These are phyloP conservation scores for Lunasporangiospora selenospora DNA, from an alignment of 192 early-diverging fungal species.

Conservation along the genomic window DNA sequence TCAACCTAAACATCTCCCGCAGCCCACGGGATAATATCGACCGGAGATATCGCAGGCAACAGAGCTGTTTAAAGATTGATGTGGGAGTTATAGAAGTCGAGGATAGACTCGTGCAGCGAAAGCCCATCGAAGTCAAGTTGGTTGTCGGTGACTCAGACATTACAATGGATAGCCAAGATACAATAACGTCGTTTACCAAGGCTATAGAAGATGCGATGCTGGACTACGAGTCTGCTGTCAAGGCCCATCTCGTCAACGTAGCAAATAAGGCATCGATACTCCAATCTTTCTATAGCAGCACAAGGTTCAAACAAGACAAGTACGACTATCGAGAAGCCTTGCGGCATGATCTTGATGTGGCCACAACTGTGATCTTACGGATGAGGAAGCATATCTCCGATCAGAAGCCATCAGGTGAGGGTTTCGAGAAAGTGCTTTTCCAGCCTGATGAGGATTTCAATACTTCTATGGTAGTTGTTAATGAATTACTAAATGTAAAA, in stretches of 20 bases:
- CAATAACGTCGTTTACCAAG: not conserved
- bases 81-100: not conserved
- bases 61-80: slow-evolving; percentile 5
- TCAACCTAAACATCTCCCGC: slow-evolving; percentile 17
- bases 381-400: slow-evolving; percentile 11
- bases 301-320: slow-evolving; percentile 12
- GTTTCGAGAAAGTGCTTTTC: not conserved
- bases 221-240: slow-evolving; percentile 16
- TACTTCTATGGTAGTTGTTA: slow-evolving; percentile 1
- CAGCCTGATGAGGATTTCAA: not conserved
- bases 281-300: slow-evolving; percentile 15
- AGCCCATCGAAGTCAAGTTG: slow-evolving; percentile 13
- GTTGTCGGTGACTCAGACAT: slow-evolving; percentile 23
- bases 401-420: slow-evolving; percentile 8
- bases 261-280: slow-evolving; percentile 17
- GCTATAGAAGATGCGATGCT: slow-evolving; percentile 5
- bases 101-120: not conserved
- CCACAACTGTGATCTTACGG: slow-evolving; percentile 7
- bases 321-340: slow-evolving; percentile 10
- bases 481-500: slow-evolving; percentile 10
- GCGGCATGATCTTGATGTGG: slow-evolving; percentile 12
- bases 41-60: slow-evolving; percentile 15
- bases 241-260: slow-evolving; percentile 10
- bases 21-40: slow-evolving; percentile 16
- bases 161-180: slow-evolving; percentile 11